A percentile compares a stretch with the other conserved stretches of the same genome.
These are phyloP conservation scores for Fusarium pilosicola DNA, from an alignment of 2,329 filamentous ascomycete species.

Conservation along the genomic window DNA sequence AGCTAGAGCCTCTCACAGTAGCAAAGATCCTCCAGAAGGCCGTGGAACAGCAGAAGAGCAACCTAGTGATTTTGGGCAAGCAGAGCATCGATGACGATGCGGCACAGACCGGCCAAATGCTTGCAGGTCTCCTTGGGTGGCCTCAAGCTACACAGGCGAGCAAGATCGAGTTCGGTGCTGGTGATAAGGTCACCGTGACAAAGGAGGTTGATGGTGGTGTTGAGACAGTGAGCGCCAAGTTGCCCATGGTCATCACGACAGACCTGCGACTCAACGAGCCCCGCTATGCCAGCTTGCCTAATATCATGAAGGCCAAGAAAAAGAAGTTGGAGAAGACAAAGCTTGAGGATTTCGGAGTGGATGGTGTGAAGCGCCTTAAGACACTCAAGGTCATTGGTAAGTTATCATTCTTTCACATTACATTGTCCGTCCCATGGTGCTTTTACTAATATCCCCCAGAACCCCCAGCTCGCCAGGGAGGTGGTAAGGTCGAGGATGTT, in stretches of 20 bases:
- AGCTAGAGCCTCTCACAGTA: conserved; percentile 88
- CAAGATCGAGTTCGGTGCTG: conserved; percentile 79
- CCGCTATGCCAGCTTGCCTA: conserved; percentile 92
- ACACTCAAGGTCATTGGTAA: conserved; percentile 86
- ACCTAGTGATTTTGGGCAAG: conserved; percentile 94
- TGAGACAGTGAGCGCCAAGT: conserved; percentile 84
- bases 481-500: conserved; percentile 97
- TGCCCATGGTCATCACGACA: conserved; percentile 95
- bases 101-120: conserved; percentile 97
- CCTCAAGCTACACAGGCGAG: conserved; percentile 93
- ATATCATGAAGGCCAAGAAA: conserved; percentile 99
- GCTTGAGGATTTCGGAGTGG: conserved; percentile 82
- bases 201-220: conserved; percentile 95
- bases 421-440: neutral
- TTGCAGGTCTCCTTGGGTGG: conserved; percentile 92
- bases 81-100: conserved; percentile 98
- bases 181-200: conserved; percentile 78
- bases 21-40: conserved; percentile 88
- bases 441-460: conserved; percentile 61
- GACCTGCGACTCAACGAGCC: conserved; percentile 96
- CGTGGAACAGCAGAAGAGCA: conserved; percentile 85
- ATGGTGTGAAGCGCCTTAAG: conserved; percentile 81
- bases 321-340: conserved; percentile 96
- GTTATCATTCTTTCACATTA: conserved; percentile 45
- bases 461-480: conserved; percentile 86